Evolutionary conservation across 805 yeast species (phyloP).

Genomic region (Suhomyces pyralidae): DNA sequence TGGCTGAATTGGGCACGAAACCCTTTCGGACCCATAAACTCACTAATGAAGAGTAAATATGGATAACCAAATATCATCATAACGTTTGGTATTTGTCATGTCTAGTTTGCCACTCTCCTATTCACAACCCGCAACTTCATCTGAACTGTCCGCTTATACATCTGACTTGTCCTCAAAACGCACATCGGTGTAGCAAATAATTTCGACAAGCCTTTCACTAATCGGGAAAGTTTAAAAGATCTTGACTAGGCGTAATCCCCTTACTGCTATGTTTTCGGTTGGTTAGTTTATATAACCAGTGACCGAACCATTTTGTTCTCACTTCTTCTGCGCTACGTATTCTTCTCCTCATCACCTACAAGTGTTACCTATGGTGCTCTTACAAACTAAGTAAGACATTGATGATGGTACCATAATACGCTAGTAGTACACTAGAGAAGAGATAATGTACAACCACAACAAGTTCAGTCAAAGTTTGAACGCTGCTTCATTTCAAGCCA

Average conservation of each 20-base stretch:
- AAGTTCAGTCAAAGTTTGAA: neutral
- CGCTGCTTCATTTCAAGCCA: neutral
- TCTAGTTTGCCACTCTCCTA: neutral
- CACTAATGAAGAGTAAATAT: neutral
- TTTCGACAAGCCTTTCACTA: conserved; percentile 5
- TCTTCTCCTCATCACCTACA: neutral
- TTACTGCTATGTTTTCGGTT: neutral
- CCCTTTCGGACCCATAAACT: neutral
- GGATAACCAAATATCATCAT: neutral
- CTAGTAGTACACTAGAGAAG: neutral
- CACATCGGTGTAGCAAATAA: neutral
- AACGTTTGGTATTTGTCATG: neutral
- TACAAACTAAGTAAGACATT: neutral
- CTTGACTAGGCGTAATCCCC: conserved; percentile 4
- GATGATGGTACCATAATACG: neutral
- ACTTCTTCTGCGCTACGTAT: neutral
- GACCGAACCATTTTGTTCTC: neutral
- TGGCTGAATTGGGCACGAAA: neutral
- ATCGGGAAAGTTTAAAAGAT: conserved; percentile 5
- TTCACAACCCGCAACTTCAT: neutral
- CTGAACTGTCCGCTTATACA: neutral
- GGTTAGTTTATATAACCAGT: neutral
- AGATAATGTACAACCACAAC: neutral
- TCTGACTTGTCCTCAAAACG: neutral
- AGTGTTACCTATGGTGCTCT: neutral